Evolutionary conservation across 1,139 yeast species (phyloP).

Genomic region (Hemisphaericaspora subhashii): DNA sequence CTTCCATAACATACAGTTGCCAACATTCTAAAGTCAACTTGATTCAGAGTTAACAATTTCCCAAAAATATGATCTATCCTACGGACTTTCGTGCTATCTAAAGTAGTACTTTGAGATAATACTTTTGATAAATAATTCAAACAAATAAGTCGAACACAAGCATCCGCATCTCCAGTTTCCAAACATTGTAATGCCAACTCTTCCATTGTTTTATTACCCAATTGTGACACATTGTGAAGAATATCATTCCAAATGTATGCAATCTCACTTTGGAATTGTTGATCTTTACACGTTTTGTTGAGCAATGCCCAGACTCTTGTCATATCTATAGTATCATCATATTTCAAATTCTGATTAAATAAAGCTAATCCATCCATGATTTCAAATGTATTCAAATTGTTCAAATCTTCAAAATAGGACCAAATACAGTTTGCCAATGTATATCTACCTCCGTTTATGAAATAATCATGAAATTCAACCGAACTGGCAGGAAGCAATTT

Average conservation of each 20-base stretch:
- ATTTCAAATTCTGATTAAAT: constrained; percentile 10
- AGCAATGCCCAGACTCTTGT: constrained; percentile 9
- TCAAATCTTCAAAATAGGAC: constrained; percentile 11
- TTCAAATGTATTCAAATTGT: constrained; percentile 3
- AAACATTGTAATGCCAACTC: constrained; percentile 10
- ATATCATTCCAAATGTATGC: constrained; percentile 14
- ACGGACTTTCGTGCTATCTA: constrained; percentile 6
- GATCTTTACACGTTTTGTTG: constrained; percentile 6
- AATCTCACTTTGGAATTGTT: constrained; percentile 11
- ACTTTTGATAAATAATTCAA: constrained; percentile 11
- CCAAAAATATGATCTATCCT: constrained; percentile 29
- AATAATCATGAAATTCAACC: constrained; percentile 27
- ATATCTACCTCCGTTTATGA: constrained; percentile 23
- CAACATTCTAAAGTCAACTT: constrained; percentile 41
- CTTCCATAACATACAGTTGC: constrained; percentile 45
- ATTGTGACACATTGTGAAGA: constrained; percentile 4
- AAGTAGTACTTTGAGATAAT: constrained; percentile 7
- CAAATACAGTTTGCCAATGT: constrained; percentile 26
- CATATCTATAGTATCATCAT: constrained; percentile 10
- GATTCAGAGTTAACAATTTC: constrained; percentile 27
- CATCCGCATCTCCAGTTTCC: constrained; percentile 6
- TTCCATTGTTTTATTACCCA: constrained; percentile 6
- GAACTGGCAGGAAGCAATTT: constrained; percentile 15
- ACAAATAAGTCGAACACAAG: constrained; percentile 9
- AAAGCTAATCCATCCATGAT: constrained; percentile 11